Conservation (phyloP, 176 grass and related monocot species). For the Poa annua region DNA sequence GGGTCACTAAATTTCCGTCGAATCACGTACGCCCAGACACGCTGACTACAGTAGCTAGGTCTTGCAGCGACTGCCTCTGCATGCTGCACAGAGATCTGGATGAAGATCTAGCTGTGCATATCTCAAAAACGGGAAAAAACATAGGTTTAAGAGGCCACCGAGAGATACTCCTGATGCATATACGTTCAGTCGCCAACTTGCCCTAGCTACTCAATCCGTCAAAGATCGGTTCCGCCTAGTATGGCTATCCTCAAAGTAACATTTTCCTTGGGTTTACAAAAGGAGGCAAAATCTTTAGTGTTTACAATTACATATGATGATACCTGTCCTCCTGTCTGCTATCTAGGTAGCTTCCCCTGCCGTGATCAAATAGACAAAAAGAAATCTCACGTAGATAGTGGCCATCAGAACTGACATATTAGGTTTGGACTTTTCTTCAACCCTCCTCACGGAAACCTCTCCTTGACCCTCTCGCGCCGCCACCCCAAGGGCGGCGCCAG, state of each 20-base stretch:
- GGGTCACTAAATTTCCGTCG: slow-evolving; percentile 28
- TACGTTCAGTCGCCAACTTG: not conserved
- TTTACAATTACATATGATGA: not conserved
- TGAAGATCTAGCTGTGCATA: not conserved
- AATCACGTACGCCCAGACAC: not conserved
- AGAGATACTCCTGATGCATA: not conserved
- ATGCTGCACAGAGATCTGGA: slow-evolving; percentile 17
- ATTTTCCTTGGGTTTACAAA: not conserved
- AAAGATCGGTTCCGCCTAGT: not conserved
- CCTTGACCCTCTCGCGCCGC: too few relatives aligned
- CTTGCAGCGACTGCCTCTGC: slow-evolving; percentile 11
- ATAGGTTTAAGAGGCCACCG: not conserved
- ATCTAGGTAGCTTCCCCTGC: not conserved
- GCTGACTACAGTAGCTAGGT: slow-evolving; percentile 21
- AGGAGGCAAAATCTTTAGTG: too few relatives aligned
- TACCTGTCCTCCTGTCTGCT: not conserved
- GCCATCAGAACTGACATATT: not conserved
- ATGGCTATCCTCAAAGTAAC: not conserved
- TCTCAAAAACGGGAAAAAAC: not conserved
- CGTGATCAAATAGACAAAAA: not conserved
- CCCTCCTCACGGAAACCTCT: too few relatives aligned
- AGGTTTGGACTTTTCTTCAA: too few relatives aligned
- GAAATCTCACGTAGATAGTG: too few relatives aligned
- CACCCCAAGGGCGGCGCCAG: too few relatives aligned
- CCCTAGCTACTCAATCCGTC: not conserved